Percentiles rank a stretch among this genome's conserved stretches.
These are phyloP conservation scores for Endothia cerciana DNA, from an alignment of 2,329 filamentous ascomycete species.

Conservation along the genomic window DNA sequence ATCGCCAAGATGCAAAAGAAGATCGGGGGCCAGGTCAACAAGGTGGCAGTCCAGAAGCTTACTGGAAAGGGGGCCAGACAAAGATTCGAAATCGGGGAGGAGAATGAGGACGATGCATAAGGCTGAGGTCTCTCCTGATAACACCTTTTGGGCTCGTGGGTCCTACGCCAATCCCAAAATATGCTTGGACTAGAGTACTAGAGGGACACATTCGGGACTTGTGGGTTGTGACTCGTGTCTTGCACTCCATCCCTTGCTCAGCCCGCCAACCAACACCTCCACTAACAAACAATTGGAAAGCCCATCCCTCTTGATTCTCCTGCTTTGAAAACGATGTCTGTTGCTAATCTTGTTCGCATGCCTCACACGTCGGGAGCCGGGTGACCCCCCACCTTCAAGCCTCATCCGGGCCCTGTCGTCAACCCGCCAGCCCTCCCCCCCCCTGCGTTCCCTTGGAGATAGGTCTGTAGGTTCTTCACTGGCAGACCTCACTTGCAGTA, in stretches of 20 bases:
- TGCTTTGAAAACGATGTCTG: conserved; percentile 37
- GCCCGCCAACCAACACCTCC: conserved; percentile 26
- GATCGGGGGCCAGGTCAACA: conserved; percentile 86
- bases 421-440: conserved; percentile 23
- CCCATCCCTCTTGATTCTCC: conserved; percentile 20
- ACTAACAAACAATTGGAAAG: conserved; percentile 18
- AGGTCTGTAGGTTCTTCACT: conserved; percentile 20
- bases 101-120: conserved; percentile 60
- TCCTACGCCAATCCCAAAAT: conserved; percentile 21
- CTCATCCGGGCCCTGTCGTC: conserved; percentile 10
- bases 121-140: conserved; percentile 18
- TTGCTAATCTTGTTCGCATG: conserved; percentile 48
- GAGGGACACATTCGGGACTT: conserved; percentile 19
- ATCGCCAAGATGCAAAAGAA: conserved; percentile 98
- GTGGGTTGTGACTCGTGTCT: conserved; percentile 24
- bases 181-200: conserved; percentile 18
- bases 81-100: conserved; percentile 84
- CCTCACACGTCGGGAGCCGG: conserved; percentile 33
- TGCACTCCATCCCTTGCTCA: conserved; percentile 29
- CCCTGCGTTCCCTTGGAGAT: conserved; percentile 29
- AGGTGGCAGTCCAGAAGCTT: conserved; percentile 86
- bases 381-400: background rate
- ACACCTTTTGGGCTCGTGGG: conserved; percentile 1
- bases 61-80: conserved; percentile 70
- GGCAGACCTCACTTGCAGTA: conserved; percentile 16